phyloP scores from a whole-genome alignment of 768 basidiomycete species.

The Clitopilus hobsonii region DNA sequence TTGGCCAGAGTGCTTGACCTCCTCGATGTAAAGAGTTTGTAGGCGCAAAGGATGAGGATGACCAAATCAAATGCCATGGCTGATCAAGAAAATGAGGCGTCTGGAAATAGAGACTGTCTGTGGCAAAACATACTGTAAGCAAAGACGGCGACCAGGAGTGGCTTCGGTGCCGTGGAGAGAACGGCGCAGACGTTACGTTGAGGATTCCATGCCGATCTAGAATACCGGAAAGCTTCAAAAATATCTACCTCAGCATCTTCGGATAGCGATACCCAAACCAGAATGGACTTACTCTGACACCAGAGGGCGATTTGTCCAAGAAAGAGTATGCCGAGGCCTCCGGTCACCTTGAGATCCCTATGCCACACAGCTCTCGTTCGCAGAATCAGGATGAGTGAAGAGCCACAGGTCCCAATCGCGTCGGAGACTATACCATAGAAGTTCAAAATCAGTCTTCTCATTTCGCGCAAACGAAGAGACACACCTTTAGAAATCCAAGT shows the following conservation, averaged over 20 bases:
- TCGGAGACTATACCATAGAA: constrained; percentile 19
- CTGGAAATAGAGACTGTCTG: not conserved
- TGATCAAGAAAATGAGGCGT: constrained; percentile 10
- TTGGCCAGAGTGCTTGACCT: constrained; percentile 21
- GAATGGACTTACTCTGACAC: constrained; percentile 22
- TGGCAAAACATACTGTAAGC: constrained; percentile 22
- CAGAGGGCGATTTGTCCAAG: constrained; percentile 25
- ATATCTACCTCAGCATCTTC: not conserved
- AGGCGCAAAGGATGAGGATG: constrained; percentile 24
- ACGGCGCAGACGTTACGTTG: constrained; percentile 24
- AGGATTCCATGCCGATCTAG: constrained; percentile 23
- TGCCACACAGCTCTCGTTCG: constrained; percentile 31
- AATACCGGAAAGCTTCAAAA: constrained; percentile 25
- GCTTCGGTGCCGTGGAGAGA: constrained; percentile 24
- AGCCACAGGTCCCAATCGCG: constrained; percentile 25
- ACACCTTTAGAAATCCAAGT: constrained; percentile 28
- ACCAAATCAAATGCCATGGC: constrained; percentile 29
- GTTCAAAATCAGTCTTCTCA: not conserved
- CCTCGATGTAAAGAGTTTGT: constrained; percentile 15
- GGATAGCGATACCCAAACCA: not conserved
- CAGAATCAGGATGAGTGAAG: constrained; percentile 27
- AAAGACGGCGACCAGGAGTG: constrained; percentile 24
- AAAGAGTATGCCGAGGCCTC: constrained; percentile 17
- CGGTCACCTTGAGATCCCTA: constrained; percentile 17
- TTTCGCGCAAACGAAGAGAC: not conserved